Base-by-base conservation (phyloP, 2,329 filamentous ascomycete genomes). In the Penicillium sp. region DNA sequence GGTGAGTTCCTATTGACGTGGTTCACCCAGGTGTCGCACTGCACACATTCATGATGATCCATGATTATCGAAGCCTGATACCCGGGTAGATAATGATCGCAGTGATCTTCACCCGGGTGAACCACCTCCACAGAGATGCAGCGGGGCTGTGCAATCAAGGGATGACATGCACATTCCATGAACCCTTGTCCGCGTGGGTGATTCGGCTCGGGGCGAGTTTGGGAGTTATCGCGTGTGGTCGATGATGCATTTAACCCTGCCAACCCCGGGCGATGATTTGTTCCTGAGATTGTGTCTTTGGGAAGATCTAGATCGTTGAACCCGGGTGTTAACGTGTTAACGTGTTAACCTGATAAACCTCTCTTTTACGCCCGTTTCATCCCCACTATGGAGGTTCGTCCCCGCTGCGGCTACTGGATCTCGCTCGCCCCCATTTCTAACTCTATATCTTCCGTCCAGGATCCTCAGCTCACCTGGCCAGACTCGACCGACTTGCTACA, bases 401-500 rank as follows among this genome's bases (percentile, higher is more conserved):
- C 23, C 28, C 16, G 6, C 16, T 8, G 28, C 18, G 25, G 22
- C 13, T 31, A 5, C 30, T 17, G 30, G 14, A 8, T 22, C 18
- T 22, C 18, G 18, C 18, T 22, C 18, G 18, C 18, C 18, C 18
- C 18, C 10, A 32, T 15, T n/a, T n/a, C 20, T 16, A 10, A 31
- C 18, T 28, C 32, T 34, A 32, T 17, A 37, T 27, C 18, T 32
- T 26, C 27, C 9, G 11, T 22, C 23, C 36, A 42, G 39, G 31
- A 39, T 23, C 32, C 35, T 33, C 37, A 47, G 12, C 26, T 42
- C 30, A 39, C 33, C 34, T 60, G 57, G 56, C 44, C 45, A 10
- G 41, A 54, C 32, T 47, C 50, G 15, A 43, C 36, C 32, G 57
- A 63, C 45, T 43, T 58, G 28, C 57, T 64, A 4, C 60, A 61